Conservation (phyloP, 257 asterid genomes). For the Marsdenia floribunda region DNA sequence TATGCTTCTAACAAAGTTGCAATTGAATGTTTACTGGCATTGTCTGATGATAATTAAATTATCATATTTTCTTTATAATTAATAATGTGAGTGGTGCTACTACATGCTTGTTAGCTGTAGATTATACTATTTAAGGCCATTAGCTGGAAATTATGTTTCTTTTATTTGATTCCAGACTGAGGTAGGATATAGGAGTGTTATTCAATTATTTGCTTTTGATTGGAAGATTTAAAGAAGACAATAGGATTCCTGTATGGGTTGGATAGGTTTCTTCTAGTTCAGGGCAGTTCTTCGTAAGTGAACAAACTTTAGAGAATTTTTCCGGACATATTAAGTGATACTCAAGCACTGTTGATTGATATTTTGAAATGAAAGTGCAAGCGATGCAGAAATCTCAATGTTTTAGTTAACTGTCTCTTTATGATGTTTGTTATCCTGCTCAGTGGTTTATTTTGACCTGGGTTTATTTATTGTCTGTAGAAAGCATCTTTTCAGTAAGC, state of each 20-base stretch:
- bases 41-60: neutral
- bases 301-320: neutral
- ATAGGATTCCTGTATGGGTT: neutral
- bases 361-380: neutral
- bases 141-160: too few species aligned
- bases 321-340: neutral
- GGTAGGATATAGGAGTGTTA: neutral
- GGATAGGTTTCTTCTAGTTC: neutral
- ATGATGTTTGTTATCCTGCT: neutral
- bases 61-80: too few species aligned
- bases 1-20: neutral
- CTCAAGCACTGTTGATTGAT: neutral
- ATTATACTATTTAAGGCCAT: too few species aligned
- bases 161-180: neutral
- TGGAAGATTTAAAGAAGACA: neutral
- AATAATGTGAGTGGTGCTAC: too few species aligned
- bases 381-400: neutral
- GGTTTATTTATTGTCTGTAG: neutral
- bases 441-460: neutral
- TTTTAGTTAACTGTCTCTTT: neutral
- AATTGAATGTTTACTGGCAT: neutral
- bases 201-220: neutral
- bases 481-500: neutral
- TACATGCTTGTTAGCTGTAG: too few species aligned
- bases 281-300: neutral